Conservation (phyloP, 306 rosid genomes). For the Castanea sativa region DNA sequence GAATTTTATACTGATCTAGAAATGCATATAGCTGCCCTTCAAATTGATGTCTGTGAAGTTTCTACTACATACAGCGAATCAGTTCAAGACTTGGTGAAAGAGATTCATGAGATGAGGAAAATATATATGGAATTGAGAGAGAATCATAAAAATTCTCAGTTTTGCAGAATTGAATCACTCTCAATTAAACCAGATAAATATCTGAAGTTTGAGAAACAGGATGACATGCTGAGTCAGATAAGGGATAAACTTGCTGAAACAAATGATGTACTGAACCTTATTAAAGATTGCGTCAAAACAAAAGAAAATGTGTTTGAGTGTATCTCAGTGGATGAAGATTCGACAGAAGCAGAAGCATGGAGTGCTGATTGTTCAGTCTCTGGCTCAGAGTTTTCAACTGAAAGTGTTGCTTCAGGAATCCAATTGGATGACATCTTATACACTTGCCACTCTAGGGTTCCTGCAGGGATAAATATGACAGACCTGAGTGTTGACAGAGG, state of each 20-base stretch:
- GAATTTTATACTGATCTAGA: conserved; percentile 40
- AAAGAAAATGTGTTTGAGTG: conserved; percentile 28
- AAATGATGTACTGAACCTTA: conserved; percentile 47
- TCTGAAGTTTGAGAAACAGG: conserved; percentile 31
- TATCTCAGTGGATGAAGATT: conserved; percentile 28
- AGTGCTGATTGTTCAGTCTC: conserved; percentile 60
- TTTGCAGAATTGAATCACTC: conserved; percentile 21
- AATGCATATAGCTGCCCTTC: conserved; percentile 32
- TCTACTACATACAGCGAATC: conserved; percentile 40
- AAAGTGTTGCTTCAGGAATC: conserved; percentile 42
- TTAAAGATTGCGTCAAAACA: conserved; percentile 40
- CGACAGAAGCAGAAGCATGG: conserved; percentile 47
- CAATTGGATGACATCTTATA: conserved; percentile 18
- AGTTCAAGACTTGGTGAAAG: conserved; percentile 41
- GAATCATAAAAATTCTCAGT: conserved; percentile 27
- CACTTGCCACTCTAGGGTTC: conserved; percentile 14
- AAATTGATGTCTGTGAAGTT: conserved; percentile 30
- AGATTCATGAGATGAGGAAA: conserved; percentile 46
- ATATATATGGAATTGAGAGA: conserved; percentile 41
- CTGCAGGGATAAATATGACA: conserved; percentile 22
- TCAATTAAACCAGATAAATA: conserved; percentile 24
- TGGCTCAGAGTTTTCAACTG: conserved; percentile 52
- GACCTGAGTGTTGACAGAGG: conserved; percentile 28
- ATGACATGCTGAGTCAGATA: conserved; percentile 43
- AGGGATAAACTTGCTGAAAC: conserved; percentile 41